Conservation (phyloP, 2,329 filamentous ascomycete genomes). For the Lachnellula hyalina region DNA sequence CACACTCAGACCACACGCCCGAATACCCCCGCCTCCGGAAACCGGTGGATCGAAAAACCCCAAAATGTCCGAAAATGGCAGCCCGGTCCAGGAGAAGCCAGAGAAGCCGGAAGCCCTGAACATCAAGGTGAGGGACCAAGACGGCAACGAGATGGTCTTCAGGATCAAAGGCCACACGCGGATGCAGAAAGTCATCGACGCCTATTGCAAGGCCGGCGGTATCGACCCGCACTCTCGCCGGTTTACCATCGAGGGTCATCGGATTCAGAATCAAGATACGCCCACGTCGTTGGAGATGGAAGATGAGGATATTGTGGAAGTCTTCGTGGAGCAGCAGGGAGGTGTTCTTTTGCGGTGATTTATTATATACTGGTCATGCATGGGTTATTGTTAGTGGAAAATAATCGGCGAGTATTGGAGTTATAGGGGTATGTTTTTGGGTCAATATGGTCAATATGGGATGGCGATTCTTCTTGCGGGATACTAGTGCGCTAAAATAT, state of each 20-base stretch:
- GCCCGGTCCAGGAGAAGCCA: background rate
- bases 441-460: no score
- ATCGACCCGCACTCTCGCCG: slow-evolving; percentile 7
- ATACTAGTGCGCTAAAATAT: no score
- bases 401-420: background rate
- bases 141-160: slow-evolving; percentile 10
- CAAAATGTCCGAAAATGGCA: background rate
- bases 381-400: background rate
- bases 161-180: slow-evolving; percentile 14
- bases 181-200: slow-evolving; percentile 14
- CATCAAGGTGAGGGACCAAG: slow-evolving; percentile 16
- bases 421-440: background rate
- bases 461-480: no score
- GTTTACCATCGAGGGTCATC: slow-evolving; percentile 14
- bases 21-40: background rate
- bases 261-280: slow-evolving; percentile 14
- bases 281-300: slow-evolving; percentile 14
- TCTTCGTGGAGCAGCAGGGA: slow-evolving; percentile 12
- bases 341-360: background rate
- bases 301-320: slow-evolving; percentile 16
- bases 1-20: no score
- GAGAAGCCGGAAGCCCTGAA: background rate
- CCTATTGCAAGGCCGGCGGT: slow-evolving; percentile 7
- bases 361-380: no score
- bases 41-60: background rate